A percentile compares a stretch with the other conserved stretches of the same genome.
phyloP scores from a whole-genome alignment of 345 rosid species.

The Physaria fendleri region DNA sequence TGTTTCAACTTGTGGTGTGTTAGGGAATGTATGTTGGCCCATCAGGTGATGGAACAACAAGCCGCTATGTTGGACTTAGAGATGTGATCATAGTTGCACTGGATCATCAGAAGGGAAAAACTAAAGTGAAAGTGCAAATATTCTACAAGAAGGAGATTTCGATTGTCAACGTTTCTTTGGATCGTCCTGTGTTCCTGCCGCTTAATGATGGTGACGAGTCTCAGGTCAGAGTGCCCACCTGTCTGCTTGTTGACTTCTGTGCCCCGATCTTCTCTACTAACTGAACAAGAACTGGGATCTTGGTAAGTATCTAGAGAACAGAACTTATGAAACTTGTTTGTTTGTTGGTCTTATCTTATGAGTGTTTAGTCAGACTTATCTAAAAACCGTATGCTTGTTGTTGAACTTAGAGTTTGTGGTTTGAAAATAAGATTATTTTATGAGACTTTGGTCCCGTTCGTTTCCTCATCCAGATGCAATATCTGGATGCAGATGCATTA shows the following conservation, averaged over 20 bases:
- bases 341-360: neutral
- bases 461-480: too few relatives aligned
- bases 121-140: neutral
- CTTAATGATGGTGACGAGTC: neutral
- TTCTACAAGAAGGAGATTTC: neutral
- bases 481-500: too few relatives aligned
- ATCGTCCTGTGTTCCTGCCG: neutral
- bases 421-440: neutral
- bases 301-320: slow-evolving; percentile 5
- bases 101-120: neutral
- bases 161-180: neutral
- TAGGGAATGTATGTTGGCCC: neutral
- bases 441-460: too few relatives aligned
- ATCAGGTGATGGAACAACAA: neutral
- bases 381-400: neutral
- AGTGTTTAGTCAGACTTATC: neutral
- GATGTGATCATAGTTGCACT: neutral
- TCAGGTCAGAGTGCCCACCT: slow-evolving; percentile 4
- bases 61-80: slow-evolving; percentile 9
- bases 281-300: neutral
- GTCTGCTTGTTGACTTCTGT: slow-evolving; percentile 9
- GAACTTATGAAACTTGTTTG: neutral
- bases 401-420: neutral
- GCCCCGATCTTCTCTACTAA: neutral
- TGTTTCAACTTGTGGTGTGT: neutral